Base-by-base conservation (phyloP, 352 stramenopile species). In the Pythium utonaiense region DNA sequence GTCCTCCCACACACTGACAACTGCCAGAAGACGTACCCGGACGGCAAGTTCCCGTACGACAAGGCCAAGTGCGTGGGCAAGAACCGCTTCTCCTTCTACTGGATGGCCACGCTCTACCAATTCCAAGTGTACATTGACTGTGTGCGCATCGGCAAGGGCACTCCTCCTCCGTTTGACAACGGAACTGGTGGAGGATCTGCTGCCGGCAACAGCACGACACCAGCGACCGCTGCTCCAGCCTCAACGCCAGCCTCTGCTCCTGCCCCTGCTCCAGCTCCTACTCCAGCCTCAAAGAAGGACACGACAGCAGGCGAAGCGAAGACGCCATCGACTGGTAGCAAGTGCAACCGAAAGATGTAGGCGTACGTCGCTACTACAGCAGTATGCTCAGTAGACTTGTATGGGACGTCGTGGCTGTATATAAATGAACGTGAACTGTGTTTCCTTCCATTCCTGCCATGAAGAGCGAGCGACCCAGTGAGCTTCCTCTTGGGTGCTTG, bases 61-160 rank as follows among this genome's bases (percentile, higher is more conserved):
- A 70, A 59, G 17, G 68, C 74, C n/a, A 66, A 72, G 25, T 84
- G 75, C 42, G 62, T 45, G 47, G 57, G 62, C 30, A 75, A 74
- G 21, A 76, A 73, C 47, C 61, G 71, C 1, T 65, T 86, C 14
- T 79, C 70, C 3, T 75, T 82, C 49, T 84, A 78, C 64, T 88
- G 78, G 78, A 60, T 86, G 33, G 72, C 66, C 16, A 77, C 81
- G 64, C 73, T 85, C 49, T 64, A 69, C 24, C 62, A 67, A 33
- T 88, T 74, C 74, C 78, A 88, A 66, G 67, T 88, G 52, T 86
- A 88, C 66, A 69, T 44, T 9, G 22, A 67, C 27, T 67, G 60
- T 25, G 45, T 57, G 6, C 54, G 21, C 25, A 59, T 66, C 41
- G 52, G 59, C 21, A 54, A 56, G 4, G 59, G 50, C 14, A 30